These are phyloP conservation scores for Zygosaccharomyces gambellarensis DNA, from an alignment of 805 yeast species.

Conservation along the genomic window DNA sequence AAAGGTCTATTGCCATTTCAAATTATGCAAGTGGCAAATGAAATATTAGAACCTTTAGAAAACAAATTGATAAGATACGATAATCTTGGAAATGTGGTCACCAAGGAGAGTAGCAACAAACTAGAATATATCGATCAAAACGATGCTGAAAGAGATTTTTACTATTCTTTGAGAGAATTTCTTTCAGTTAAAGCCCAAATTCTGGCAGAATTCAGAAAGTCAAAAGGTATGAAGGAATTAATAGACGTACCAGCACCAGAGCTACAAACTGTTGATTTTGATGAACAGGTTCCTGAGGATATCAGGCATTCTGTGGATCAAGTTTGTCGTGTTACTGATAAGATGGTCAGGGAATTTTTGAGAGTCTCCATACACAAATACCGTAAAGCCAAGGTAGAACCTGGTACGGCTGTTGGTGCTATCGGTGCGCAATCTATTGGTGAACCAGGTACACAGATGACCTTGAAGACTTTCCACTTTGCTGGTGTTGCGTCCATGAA, in stretches of 20 bases:
- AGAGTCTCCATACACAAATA: slow-evolving; percentile 76
- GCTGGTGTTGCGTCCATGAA: slow-evolving; percentile 99
- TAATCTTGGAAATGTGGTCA: slow-evolving; percentile 56
- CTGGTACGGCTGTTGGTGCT: slow-evolving; percentile 99
- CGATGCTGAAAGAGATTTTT: slow-evolving; percentile 85
- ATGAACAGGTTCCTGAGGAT: slow-evolving; percentile 35
- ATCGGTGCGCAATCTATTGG: slow-evolving; percentile 99
- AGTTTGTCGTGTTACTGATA: slow-evolving; percentile 58
- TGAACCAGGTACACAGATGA: slow-evolving; percentile 99
- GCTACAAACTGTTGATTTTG: slow-evolving; percentile 39
- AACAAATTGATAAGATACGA: slow-evolving; percentile 59
- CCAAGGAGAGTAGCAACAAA: slow-evolving; percentile 41
- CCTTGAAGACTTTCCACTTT: slow-evolving; percentile 92
- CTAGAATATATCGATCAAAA: slow-evolving; percentile 71
- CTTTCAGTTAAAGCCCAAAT: slow-evolving; percentile 50
- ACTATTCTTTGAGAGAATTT: slow-evolving; percentile 66
- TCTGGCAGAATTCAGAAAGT: slow-evolving; percentile 53
- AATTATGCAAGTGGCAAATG: slow-evolving; percentile 50
- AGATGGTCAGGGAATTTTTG: slow-evolving; percentile 60
- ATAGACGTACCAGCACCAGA: slow-evolving; percentile 43
- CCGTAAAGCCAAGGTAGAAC: slow-evolving; percentile 87
- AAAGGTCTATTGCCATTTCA: slow-evolving; percentile 65
- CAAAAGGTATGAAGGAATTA: slow-evolving; percentile 46
- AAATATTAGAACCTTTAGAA: slow-evolving; percentile 58
- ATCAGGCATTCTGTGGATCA: slow-evolving; percentile 53